Percentiles rank a stretch among this genome's conserved stretches.
phyloP scores from a whole-genome alignment of 2,329 filamentous ascomycete genomes.

The Colletotrichum tamarilloi region DNA sequence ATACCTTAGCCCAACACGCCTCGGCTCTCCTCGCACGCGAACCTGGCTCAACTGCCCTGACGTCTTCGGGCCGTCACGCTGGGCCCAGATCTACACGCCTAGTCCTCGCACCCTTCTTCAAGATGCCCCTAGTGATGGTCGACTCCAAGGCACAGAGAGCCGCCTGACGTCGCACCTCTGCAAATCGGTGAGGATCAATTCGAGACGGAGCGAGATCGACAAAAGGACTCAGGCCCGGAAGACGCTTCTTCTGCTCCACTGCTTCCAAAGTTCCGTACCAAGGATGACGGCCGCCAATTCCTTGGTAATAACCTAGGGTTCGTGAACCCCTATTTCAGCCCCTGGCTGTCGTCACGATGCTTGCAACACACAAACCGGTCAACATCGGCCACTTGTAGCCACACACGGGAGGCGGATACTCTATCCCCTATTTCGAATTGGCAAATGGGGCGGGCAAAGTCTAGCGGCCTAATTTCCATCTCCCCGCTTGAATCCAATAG shows the following conservation, averaged over 20 bases:
- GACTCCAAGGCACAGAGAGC: slow-evolving; percentile 8
- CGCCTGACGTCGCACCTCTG: slow-evolving; percentile 6
- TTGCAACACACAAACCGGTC: not conserved
- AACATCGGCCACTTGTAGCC: not conserved
- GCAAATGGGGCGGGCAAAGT: slow-evolving; percentile 2
- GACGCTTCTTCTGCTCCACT: slow-evolving; percentile 24
- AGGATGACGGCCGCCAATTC: slow-evolving; percentile 1
- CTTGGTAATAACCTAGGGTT: slow-evolving; percentile 18
- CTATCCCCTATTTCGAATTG: slow-evolving; percentile 20
- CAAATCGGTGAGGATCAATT: not conserved
- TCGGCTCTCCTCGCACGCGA: slow-evolving; percentile 14
- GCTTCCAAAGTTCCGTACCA: slow-evolving; percentile 32
- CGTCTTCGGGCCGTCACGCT: slow-evolving; percentile 31
- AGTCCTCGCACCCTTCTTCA: slow-evolving; percentile 12
- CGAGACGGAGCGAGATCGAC: slow-evolving; percentile 27
- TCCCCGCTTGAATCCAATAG: slow-evolving; percentile 10
- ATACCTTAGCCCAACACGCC: not conserved
- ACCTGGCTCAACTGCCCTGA: slow-evolving; percentile 15
- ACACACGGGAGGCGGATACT: not conserved
- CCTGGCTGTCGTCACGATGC: slow-evolving; percentile 12
- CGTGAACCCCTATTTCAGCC: slow-evolving; percentile 29
- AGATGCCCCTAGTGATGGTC: slow-evolving; percentile 21
- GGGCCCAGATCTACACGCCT: slow-evolving; percentile 30
- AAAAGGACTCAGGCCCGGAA: slow-evolving; percentile 19
- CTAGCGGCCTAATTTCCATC: slow-evolving; percentile 23